Percentiles rank a stretch among this genome's conserved stretches.
These are phyloP conservation scores for Pseudocercospora musae DNA, from an alignment of 2,329 filamentous ascomycete genomes.

Conservation along the genomic window DNA sequence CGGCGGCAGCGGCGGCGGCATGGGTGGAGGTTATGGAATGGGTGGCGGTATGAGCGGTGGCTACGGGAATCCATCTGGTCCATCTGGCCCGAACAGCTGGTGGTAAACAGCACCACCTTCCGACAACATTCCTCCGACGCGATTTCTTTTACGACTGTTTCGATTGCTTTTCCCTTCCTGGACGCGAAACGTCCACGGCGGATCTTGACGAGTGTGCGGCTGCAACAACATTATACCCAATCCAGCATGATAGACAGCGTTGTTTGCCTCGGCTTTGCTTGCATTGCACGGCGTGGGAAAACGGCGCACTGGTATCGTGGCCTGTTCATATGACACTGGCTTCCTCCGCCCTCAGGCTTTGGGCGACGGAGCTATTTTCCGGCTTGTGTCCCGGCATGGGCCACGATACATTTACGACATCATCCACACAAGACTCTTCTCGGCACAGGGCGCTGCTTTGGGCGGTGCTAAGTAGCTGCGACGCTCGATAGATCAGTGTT, in stretches of 20 bases:
- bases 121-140: constrained; percentile 7
- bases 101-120: constrained; percentile 20
- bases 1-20: constrained; percentile 43
- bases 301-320: constrained; percentile 25
- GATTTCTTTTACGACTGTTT: constrained; percentile 14
- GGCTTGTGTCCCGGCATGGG: constrained; percentile 18
- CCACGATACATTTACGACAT: constrained; percentile 25
- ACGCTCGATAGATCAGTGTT: constrained; percentile 23
- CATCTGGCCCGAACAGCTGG: constrained; percentile 27
- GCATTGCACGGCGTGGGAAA: constrained; percentile 27
- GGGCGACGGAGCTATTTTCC: constrained; percentile 21
- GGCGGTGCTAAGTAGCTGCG: constrained; percentile 19
- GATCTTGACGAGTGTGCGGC: constrained; percentile 26
- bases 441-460: constrained; percentile 19
- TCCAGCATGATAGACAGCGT: constrained; percentile 29
- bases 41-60: constrained; percentile 42
- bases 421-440: constrained; percentile 17
- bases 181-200: constrained; percentile 16
- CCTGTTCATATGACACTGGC: constrained; percentile 15
- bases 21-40: constrained; percentile 36
- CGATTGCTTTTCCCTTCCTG: constrained; percentile 16
- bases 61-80: constrained; percentile 25
- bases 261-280: constrained; percentile 24
- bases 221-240: constrained; percentile 25
- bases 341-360: constrained; percentile 24